Conservation (phyloP, 352 stramenopile species). For the Chrysophaeum taylorii region DNA sequence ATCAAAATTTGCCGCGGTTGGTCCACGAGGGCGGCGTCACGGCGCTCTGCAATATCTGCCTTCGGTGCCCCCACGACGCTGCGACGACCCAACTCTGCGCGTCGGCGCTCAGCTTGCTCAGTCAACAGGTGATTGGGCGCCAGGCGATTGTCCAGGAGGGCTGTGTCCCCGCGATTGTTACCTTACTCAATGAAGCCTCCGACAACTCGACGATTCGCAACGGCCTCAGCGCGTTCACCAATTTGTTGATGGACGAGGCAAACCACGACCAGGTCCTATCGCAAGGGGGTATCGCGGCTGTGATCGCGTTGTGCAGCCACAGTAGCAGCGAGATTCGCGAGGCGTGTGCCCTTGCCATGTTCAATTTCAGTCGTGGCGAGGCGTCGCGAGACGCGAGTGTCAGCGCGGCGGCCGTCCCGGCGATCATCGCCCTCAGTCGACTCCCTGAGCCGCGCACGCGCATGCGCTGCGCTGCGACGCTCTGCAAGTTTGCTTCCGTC, state of each 20-base stretch:
- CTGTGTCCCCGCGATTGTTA: conserved; percentile 31
- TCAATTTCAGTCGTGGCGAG: conserved; percentile 32
- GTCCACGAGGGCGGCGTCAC: conserved; percentile 31
- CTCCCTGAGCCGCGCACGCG: conserved; percentile 21
- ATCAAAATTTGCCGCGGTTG: conserved; percentile 24
- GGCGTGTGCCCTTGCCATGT: conserved; percentile 30
- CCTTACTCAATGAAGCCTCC: conserved; percentile 23
- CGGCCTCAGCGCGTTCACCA: conserved; percentile 29
- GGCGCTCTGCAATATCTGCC: conserved; percentile 32
- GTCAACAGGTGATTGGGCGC: conserved; percentile 19
- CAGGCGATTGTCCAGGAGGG: conserved; percentile 28
- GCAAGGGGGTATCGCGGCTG: conserved; percentile 22
- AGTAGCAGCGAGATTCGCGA: conserved; percentile 24
- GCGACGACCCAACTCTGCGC: conserved; percentile 30
- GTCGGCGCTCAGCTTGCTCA: conserved; percentile 27
- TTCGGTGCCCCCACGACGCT: conserved; percentile 23
- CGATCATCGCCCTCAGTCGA: conserved; percentile 25
- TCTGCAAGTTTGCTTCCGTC: conserved; percentile 37
- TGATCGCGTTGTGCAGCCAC: conserved; percentile 22
- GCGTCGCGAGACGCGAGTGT: conserved; percentile 16
- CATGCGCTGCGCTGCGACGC: conserved; percentile 36
- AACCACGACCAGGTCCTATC: conserved; percentile 26
- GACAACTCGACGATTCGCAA: conserved; percentile 30
- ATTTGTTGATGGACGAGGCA: conserved; percentile 23
- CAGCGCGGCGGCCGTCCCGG: conserved; percentile 19